Evolutionary conservation across 768 basidiomycete genomes (phyloP), one percentile per base, ranked within the genome.

Genomic region (Kwoniella bestiolae): DNA sequence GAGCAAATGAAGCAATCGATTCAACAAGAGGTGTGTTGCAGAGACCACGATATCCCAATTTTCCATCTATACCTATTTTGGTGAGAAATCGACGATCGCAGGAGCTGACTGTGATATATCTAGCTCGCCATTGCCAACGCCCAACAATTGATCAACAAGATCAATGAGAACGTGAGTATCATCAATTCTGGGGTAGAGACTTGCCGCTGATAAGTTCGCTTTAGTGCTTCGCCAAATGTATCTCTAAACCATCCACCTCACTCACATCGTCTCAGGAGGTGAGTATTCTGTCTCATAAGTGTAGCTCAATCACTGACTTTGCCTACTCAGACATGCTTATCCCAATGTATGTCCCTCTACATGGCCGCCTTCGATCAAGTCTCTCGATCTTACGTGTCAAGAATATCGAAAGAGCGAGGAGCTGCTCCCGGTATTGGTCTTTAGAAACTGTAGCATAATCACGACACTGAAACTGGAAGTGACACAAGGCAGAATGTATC

Each of bases 1-100:
- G 80, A 81, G 49, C 77, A 81, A 66, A 76, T 81, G 75, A 81
- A 79, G 74, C 75, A 76, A 61, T 70, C 72, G 65, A 79, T 81
- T 55, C 60, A 66, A 28, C 78, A 79, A 46, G 79, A 80, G 66
- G 70, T 77, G 57, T 52, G 65, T 60, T 18, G 2, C 25, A n/a
- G 41, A n/a, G n/a, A n/a, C n/a, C n/a, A n/a, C n/a, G n/a, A n/a
- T n/a, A n/a, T n/a, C n/a, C n/a, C n/a, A n/a, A n/a, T n/a, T n/a
- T n/a, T n/a, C n/a, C n/a, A n/a, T n/a, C n/a, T n/a, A n/a, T n/a
- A n/a, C n/a, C n/a, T n/a, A n/a, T n/a, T n/a, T n/a, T n/a, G n/a
- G n/a, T n/a, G n/a, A n/a, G n/a, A n/a, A n/a, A n/a, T n/a, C n/a
- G 31, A 8, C 29, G 46, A 18, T 60, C 9, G 34, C 28, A 16